Conservation (phyloP, 2,329 filamentous ascomycete genomes). For the Escovopsis weberi region DNA sequence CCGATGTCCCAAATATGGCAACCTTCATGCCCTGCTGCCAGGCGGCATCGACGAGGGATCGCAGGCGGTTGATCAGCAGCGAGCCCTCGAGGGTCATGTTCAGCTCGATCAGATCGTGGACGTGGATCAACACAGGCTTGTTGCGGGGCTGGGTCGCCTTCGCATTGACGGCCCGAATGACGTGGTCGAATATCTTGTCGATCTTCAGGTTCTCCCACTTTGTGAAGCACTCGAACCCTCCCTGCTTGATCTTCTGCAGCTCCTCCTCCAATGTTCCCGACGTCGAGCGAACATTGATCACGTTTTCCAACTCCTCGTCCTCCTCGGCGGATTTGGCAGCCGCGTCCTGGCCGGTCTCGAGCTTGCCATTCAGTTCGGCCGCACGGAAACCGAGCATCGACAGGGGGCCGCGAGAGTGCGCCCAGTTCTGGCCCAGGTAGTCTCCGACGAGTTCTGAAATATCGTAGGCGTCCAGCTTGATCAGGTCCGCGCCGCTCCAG, state of each 20-base stretch:
- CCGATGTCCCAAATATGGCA: conserved; percentile 66
- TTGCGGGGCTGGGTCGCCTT: conserved; percentile 15
- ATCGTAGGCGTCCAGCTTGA: conserved; percentile 54
- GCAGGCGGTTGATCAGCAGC: conserved; percentile 54
- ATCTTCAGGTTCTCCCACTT: conserved; percentile 50
- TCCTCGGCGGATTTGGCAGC: conserved; percentile 17
- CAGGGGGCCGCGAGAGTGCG: conserved; percentile 30
- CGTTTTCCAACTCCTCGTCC: conserved; percentile 20
- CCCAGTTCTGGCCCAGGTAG: conserved; percentile 51
- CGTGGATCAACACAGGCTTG: conserved; percentile 54
- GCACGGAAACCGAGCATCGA: conserved; percentile 43
- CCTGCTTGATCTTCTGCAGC: conserved; percentile 27
- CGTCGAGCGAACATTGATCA: conserved; percentile 16
- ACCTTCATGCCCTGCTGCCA: conserved; percentile 59
- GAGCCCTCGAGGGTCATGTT: conserved; percentile 53
- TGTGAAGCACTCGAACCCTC: conserved; percentile 21
- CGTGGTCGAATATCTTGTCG: conserved; percentile 38
- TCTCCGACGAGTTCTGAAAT: conserved; percentile 54
- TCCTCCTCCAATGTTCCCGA: conserved; percentile 26
- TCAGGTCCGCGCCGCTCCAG: conserved; percentile 48
- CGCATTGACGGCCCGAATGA: conserved; percentile 34
- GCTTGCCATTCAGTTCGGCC: conserved; percentile 38
- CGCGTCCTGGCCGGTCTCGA: conserved; percentile 32
- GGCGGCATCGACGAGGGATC: conserved; percentile 54
- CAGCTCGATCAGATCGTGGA: conserved; percentile 72